Evolutionary conservation across 2,329 filamentous ascomycete species (phyloP), one percentile per base, ranked within the genome.

Genomic region (Sporothrix brasiliensis): DNA sequence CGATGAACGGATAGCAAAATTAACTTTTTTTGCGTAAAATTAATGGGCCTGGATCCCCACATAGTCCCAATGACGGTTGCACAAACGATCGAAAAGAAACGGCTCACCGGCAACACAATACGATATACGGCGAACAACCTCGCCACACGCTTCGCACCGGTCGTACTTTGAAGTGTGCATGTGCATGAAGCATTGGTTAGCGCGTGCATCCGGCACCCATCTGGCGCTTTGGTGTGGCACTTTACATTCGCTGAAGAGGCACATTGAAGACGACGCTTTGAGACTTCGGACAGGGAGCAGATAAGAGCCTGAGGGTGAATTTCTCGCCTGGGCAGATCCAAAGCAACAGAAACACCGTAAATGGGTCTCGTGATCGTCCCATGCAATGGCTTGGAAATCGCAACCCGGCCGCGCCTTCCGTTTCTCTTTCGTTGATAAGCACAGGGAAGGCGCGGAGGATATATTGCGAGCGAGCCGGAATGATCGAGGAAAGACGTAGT

Each of bases 221-320:
- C 53, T 56, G 14, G 53, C 21, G 11, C 24, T 30, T 56, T 27
- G 7, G 27, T 49, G 27, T 34, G 53, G 53, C 27, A 56, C 34
- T 56, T 56, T 19, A 44, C n/a, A 61, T 61, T 61, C 44, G 56
- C 56, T 44, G 21, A n/a, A 34, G 56, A 34, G 56, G 56, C 56
- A 10, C 6, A n/a, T 61, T 44, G 53, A 27, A 56, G 56, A 47
- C n/a, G 39, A 27, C 58, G 39, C 47, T 63, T 39, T 63, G 58
- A n/a, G 41, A 27, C 58, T 44, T 44, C 58, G 39, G 58, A 24
- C 39, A 47, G 39, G 11, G 30, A 30, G 54, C 16, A 41, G 9
- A 4, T 3, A 21, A 19, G 34, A n/a, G 34, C 34, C 6, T 34
- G 7, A 0, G 34, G 6, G 34, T 34, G 34, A 2, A 34, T 9